Conservation (phyloP, 176 grass and related monocot genomes). For the Urochloa ruziziensis region DNA sequence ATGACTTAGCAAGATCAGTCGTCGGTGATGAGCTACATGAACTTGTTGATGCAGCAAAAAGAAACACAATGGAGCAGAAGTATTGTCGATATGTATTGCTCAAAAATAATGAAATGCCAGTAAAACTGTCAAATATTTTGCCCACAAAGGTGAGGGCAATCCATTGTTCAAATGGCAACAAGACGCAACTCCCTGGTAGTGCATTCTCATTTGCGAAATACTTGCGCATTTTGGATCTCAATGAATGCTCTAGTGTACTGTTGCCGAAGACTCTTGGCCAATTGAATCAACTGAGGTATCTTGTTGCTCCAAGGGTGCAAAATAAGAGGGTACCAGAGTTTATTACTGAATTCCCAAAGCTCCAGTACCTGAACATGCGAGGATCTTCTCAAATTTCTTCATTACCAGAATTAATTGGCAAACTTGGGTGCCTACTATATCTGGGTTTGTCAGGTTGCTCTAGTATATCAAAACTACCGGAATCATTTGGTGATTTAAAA, state of each 20-base stretch:
- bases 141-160: neutral
- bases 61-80: neutral
- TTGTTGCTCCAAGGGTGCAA: neutral
- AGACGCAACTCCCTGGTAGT: neutral
- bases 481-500: neutral
- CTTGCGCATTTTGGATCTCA: conserved; percentile 24
- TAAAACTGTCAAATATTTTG: neutral
- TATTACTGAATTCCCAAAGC: neutral
- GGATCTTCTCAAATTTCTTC: neutral
- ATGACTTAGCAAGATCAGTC: neutral
- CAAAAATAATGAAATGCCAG: neutral
- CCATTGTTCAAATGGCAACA: neutral
- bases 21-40: neutral
- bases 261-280: neutral
- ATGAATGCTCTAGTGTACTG: neutral
- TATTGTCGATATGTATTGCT: neutral
- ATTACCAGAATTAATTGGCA: neutral
- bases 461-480: neutral
- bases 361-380: neutral
- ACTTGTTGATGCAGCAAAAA: neutral
- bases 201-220: neutral
- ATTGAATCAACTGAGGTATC: neutral
- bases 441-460: neutral
- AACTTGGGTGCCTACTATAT: neutral
- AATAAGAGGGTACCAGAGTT: neutral